Conservation (phyloP, 2,329 filamentous ascomycete genomes). For the Epichloe scottii region DNA sequence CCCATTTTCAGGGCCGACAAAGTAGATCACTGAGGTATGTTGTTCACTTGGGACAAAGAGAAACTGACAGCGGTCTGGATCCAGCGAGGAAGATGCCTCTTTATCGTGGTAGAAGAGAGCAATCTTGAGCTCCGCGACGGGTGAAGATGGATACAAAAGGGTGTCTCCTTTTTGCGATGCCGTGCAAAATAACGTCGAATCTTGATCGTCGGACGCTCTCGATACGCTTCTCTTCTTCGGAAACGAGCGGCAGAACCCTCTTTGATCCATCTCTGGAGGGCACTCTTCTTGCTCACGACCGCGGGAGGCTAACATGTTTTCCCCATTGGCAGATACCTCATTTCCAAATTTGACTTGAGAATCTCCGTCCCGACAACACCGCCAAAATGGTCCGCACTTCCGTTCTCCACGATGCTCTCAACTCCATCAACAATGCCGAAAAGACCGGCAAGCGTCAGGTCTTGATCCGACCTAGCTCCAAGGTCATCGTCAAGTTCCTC, state of each 20-base stretch:
- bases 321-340: constrained; percentile 49
- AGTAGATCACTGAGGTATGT: constrained; percentile 31
- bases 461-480: constrained; percentile 92
- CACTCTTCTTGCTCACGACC: constrained; percentile 57
- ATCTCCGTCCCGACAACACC: constrained; percentile 51
- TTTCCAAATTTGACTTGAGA: constrained; percentile 58
- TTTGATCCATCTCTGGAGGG: constrained; percentile 39
- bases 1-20: constrained; percentile 1
- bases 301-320: constrained; percentile 46
- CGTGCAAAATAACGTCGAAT: not conserved
- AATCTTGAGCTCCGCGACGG: constrained; percentile 34
- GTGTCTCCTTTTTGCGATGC: not conserved
- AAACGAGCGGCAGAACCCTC: constrained; percentile 62
- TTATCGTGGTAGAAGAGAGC: constrained; percentile 47
- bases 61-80: constrained; percentile 19
- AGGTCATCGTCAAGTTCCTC: constrained; percentile 99
- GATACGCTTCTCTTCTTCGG: constrained; percentile 54
- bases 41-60: constrained; percentile 7
- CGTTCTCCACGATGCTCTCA: constrained; percentile 98
- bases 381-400: constrained; percentile 98
- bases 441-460: constrained; percentile 99
- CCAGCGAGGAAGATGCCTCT: constrained; percentile 29
- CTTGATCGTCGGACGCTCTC: constrained; percentile 9
- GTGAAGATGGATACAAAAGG: constrained; percentile 8
- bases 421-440: constrained; percentile 99